A percentile compares a stretch with the other conserved stretches of the same genome.
These are phyloP conservation scores for Daphne laureola DNA, from an alignment of 441 rosid species.

Conservation along the genomic window DNA sequence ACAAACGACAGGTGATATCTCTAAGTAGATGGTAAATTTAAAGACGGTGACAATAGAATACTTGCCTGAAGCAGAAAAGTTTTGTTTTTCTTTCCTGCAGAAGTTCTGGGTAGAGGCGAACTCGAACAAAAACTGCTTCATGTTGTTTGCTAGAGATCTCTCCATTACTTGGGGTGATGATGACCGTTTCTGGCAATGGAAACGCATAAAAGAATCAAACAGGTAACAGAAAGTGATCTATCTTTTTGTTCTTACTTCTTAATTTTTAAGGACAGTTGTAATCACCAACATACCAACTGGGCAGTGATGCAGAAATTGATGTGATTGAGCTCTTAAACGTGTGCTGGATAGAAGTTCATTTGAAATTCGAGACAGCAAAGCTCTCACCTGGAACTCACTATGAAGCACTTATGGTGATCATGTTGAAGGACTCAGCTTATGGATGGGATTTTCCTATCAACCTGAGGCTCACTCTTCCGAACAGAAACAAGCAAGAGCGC, in stretches of 20 bases:
- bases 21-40: too few species aligned
- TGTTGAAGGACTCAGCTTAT: constrained; percentile 32
- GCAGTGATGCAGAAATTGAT: constrained; percentile 26
- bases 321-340: constrained; percentile 38
- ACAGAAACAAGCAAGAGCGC: constrained; percentile 29
- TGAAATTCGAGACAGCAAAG: constrained; percentile 28
- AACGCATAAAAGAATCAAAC: constrained; percentile 23
- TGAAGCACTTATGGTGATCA: constrained; percentile 39
- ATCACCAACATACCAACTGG: neutral
- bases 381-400: constrained; percentile 45
- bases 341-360: constrained; percentile 60
- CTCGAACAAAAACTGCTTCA: constrained; percentile 47
- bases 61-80: neutral
- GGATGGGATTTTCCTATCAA: constrained; percentile 62
- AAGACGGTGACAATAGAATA: too few species aligned
- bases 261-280: neutral
- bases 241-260: neutral
- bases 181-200: constrained; percentile 49
- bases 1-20: constrained; percentile 26
- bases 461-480: constrained; percentile 40
- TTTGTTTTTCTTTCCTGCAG: constrained; percentile 20
- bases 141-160: constrained; percentile 49
- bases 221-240: constrained; percentile 25
- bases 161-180: constrained; percentile 52
- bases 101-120: constrained; percentile 52